phyloP scores from a whole-genome alignment of 2,329 filamentous ascomycete genomes.

The Pseudogymnoascus sp. region DNA sequence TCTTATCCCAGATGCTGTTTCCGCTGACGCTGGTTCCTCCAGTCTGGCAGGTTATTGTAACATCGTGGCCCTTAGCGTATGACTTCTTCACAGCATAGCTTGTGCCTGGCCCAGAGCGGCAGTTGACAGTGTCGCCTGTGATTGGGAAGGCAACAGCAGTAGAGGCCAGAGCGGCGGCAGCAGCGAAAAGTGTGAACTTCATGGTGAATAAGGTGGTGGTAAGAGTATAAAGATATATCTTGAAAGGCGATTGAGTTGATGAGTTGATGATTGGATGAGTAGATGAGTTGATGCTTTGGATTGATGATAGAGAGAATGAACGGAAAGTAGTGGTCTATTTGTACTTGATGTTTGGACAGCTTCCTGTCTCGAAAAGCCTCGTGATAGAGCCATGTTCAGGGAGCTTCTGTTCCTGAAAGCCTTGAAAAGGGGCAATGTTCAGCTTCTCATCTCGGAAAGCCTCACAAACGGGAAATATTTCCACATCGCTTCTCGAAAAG shows the following conservation, averaged over 20 bases:
- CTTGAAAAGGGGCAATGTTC: background rate
- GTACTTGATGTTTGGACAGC: background rate
- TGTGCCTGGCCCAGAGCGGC: conserved; percentile 7
- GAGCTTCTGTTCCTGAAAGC: background rate
- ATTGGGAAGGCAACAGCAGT: background rate
- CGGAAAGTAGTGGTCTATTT: background rate
- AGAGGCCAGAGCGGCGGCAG: background rate
- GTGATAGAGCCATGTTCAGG: background rate
- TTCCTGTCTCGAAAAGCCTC: background rate
- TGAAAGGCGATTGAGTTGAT: background rate
- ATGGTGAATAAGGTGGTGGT: background rate
- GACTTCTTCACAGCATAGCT: conserved; percentile 9
- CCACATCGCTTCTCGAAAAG: background rate
- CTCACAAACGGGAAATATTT: background rate
- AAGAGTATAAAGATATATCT: background rate
- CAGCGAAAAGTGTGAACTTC: background rate
- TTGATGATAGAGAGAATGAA: background rate
- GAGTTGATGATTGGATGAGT: background rate
- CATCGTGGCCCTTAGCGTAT: background rate
- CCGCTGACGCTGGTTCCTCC: background rate
- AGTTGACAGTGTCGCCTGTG: background rate
- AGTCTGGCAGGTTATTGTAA: conserved; percentile 2
- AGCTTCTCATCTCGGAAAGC: background rate
- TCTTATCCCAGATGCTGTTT: conserved; percentile 22
- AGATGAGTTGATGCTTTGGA: background rate